These are phyloP conservation scores for Aegilops speltoides DNA, from an alignment of 176 grass and related monocot species.

Conservation along the genomic window DNA sequence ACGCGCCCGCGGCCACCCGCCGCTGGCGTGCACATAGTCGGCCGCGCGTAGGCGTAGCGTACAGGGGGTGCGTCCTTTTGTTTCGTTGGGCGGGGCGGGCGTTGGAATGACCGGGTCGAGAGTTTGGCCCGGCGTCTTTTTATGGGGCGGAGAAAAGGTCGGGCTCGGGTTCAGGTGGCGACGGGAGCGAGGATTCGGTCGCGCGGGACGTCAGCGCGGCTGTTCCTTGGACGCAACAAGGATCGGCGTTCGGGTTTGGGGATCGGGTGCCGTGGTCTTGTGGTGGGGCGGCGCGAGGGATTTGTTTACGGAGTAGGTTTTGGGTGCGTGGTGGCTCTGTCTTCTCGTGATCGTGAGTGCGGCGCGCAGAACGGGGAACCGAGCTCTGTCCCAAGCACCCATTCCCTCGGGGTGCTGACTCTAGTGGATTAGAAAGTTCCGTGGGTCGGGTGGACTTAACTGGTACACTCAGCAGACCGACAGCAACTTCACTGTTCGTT, in stretches of 20 bases:
- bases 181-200: conserved; percentile 20
- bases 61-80: not conserved
- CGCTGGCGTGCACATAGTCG: conserved; percentile 20
- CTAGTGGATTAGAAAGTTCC: conserved; percentile 25
- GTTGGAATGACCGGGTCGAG: conserved; percentile 1
- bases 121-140: not conserved
- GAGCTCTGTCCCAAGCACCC: not conserved
- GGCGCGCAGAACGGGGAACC: not conserved
- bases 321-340: not conserved
- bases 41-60: too few species aligned
- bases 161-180: not conserved
- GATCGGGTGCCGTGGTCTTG: not conserved
- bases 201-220: conserved; percentile 7
- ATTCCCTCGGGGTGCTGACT: not conserved
- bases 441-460: conserved; percentile 22
- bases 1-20: conserved; percentile 36
- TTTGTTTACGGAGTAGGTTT: not conserved
- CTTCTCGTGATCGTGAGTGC: conserved; percentile 2
- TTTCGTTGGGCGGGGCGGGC: not conserved
- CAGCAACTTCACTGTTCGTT: not conserved
- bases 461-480: not conserved
- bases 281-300: not conserved
- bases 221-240: conserved; percentile 28
- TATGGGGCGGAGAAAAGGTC: conserved; percentile 23
- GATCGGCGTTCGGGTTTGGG: not conserved